These are phyloP conservation scores for Talaromyces nanjingensis DNA, from an alignment of 495 filamentous ascomycete species.

Conservation along the genomic window DNA sequence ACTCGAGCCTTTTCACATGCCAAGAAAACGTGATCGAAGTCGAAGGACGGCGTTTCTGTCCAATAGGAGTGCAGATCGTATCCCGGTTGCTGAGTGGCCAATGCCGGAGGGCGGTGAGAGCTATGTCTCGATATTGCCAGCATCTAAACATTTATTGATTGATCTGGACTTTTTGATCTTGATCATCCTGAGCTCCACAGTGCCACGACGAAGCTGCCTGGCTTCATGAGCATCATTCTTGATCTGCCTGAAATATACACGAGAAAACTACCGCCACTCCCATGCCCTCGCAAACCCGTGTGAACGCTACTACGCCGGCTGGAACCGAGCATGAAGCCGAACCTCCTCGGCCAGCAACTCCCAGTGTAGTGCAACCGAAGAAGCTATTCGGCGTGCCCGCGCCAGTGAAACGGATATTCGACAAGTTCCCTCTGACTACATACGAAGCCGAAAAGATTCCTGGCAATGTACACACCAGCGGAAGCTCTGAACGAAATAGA, in stretches of 20 bases:
- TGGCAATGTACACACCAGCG: constrained; percentile 41
- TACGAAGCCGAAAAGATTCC: constrained; percentile 78
- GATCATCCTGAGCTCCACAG: not conserved
- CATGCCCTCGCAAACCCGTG: constrained; percentile 29
- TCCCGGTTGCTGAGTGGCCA: not conserved
- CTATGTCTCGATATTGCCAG: not conserved
- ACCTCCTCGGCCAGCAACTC: constrained; percentile 2
- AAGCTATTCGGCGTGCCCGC: constrained; percentile 61
- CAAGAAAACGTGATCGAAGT: constrained; percentile 3
- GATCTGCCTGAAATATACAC: not conserved
- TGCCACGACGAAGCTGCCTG: not conserved
- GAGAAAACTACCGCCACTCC: constrained; percentile 3
- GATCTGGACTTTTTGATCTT: not conserved
- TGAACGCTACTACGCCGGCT: not conserved
- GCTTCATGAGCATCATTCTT: not conserved
- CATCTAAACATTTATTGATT: not conserved
- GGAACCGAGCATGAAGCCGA: constrained; percentile 11
- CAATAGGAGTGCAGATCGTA: not conserved
- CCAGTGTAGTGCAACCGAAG: constrained; percentile 12
- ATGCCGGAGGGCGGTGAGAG: not conserved
- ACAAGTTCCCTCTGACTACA: constrained; percentile 68
- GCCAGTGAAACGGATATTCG: constrained; percentile 75
- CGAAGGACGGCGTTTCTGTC: not conserved
- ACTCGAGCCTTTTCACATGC: not conserved
- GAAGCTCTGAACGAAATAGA: constrained; percentile 40